Percentiles rank a stretch among this genome's conserved stretches.
Evolutionary conservation across 768 basidiomycete genomes (phyloP).

Genomic region (Fibroporia radiculosa): DNA sequence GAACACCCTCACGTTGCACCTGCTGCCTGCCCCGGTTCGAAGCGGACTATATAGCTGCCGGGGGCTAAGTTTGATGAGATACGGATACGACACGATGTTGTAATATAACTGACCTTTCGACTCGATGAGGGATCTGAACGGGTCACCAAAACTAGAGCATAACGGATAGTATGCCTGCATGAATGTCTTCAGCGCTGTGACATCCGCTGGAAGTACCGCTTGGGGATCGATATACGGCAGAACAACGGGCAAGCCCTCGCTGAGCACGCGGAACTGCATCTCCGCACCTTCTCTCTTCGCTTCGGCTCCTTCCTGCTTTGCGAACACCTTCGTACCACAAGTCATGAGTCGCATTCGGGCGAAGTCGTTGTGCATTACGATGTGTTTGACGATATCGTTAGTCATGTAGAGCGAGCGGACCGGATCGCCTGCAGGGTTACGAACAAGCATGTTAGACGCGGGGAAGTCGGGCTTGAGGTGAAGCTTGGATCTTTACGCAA

Average conservation of each 20-base stretch:
- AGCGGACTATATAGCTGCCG: conserved; percentile 69
- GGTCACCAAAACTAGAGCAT: conserved; percentile 50
- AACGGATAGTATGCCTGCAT: conserved; percentile 78
- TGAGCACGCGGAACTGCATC: conserved; percentile 66
- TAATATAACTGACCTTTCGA: conserved; percentile 38
- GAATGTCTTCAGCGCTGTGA: conserved; percentile 54
- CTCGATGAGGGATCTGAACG: conserved; percentile 48
- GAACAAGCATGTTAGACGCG: conserved; percentile 68
- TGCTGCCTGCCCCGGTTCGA: conserved; percentile 46
- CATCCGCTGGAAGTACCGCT: conserved; percentile 51
- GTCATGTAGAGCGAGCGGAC: conserved; percentile 83
- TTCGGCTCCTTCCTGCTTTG: conserved; percentile 70
- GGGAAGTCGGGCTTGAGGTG: conserved; percentile 69
- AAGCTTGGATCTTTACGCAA: conserved; percentile 54
- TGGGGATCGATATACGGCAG: conserved; percentile 70
- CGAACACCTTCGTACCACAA: conserved; percentile 91
- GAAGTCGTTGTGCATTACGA: conserved; percentile 78
- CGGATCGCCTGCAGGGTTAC: conserved; percentile 68
- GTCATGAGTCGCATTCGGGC: conserved; percentile 79
- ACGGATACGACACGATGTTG: background rate
- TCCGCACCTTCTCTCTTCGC: conserved; percentile 42
- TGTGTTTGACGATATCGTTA: conserved; percentile 75
- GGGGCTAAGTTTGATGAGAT: conserved; percentile 31
- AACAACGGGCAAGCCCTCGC: conserved; percentile 79
- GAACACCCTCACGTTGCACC: conserved; percentile 44